These are phyloP conservation scores for Coix lacrymajobi DNA, from an alignment of 176 grass and related monocot species.

Conservation along the genomic window DNA sequence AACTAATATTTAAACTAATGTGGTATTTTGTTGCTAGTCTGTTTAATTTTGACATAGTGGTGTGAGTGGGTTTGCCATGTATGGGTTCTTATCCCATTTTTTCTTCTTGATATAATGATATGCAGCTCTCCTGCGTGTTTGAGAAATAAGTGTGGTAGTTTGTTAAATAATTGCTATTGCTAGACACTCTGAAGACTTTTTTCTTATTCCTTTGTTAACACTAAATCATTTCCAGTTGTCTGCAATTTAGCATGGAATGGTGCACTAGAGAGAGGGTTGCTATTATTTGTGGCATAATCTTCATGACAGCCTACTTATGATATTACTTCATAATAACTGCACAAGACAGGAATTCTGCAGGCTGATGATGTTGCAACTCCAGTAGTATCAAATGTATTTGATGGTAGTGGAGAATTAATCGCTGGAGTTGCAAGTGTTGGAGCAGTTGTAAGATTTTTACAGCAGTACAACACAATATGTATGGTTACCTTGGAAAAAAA, in stretches of 20 bases:
- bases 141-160: no score
- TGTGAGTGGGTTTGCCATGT: no score
- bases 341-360: conserved; percentile 78
- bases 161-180: not conserved
- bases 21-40: no score
- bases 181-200: not conserved
- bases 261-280: not conserved
- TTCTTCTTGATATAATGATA: no score
- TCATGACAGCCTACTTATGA: conserved; percentile 8
- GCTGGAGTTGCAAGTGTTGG: conserved; percentile 73
- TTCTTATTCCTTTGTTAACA: not conserved
- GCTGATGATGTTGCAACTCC: conserved; percentile 59
- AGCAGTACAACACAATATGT: not conserved
- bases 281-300: not conserved
- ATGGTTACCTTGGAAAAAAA: not conserved
- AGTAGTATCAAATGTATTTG: conserved; percentile 87
- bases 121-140: no score
- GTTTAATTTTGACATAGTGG: no score
- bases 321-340: conserved; percentile 18
- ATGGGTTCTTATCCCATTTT: no score
- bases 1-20: not conserved
- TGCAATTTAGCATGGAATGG: not conserved
- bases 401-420: conserved; percentile 58
- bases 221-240: not conserved
- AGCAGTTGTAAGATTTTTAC: conserved; percentile 80